Percentiles rank a stretch among this genome's conserved stretches.
Evolutionary conservation across 2,329 filamentous ascomycete species (phyloP).

Genomic region (Thielaviopsis cerberus): DNA sequence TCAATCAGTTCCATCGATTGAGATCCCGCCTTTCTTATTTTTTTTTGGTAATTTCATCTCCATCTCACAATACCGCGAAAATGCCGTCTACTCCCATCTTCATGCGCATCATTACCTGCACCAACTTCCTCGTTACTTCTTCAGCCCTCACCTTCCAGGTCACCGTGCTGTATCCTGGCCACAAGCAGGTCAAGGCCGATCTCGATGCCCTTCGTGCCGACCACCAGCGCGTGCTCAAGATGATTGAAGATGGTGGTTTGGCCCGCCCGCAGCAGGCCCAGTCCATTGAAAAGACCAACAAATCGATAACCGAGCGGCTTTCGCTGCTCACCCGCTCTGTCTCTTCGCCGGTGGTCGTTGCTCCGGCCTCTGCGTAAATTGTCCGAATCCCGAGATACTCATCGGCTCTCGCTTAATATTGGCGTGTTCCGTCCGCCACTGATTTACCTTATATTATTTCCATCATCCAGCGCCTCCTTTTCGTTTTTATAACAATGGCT

Average conservation of each 20-base stretch:
- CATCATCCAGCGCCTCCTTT: background rate
- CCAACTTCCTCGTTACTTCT: constrained; percentile 46
- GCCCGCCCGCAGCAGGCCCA: background rate
- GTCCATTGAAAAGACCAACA: background rate
- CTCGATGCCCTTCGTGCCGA: constrained; percentile 42
- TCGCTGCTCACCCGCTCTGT: background rate
- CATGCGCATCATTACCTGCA: constrained; percentile 34
- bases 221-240: constrained; percentile 26
- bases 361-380: background rate
- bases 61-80: too few species aligned
- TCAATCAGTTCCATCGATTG: background rate
- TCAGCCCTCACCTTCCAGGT: constrained; percentile 50
- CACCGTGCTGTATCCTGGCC: constrained; percentile 53
- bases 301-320: constrained; percentile 1
- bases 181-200: constrained; percentile 43
- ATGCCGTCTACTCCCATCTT: constrained; percentile 13
- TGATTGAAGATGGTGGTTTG: background rate
- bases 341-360: background rate
- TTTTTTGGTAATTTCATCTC: background rate
- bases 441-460: background rate
- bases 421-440: too few species aligned
- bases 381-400: background rate
- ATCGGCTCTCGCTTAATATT: background rate
- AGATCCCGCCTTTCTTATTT: background rate
- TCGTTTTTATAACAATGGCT: background rate